A percentile compares a stretch with the other conserved stretches of the same genome.
Conservation (phyloP, 768 basidiomycete species). For the Boletus eberwhitei region DNA sequence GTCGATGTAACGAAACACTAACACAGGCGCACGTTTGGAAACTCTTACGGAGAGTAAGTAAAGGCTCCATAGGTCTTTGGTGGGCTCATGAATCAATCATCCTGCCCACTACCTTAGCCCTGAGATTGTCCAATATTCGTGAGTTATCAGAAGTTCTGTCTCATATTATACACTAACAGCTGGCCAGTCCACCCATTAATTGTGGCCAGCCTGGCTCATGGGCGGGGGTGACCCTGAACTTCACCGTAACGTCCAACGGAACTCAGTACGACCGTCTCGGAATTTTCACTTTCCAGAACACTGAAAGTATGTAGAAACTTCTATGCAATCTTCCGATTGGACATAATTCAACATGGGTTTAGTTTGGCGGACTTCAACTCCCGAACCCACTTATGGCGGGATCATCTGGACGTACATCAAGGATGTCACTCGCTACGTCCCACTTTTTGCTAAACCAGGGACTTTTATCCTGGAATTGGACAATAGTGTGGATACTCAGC, state of each 20-base stretch:
- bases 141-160: slow-evolving; percentile 14
- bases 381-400: slow-evolving; percentile 66
- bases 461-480: slow-evolving; percentile 72
- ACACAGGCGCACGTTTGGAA: slow-evolving; percentile 64
- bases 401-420: slow-evolving; percentile 79
- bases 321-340: background rate
- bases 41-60: slow-evolving; percentile 64
- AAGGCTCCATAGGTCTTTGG: background rate
- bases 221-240: slow-evolving; percentile 72
- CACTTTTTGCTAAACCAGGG: slow-evolving; percentile 65
- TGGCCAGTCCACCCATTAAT: slow-evolving; percentile 60
- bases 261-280: slow-evolving; percentile 73
- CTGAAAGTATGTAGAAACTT: slow-evolving; percentile 55
- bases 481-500: slow-evolving; percentile 55
- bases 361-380: slow-evolving; percentile 83
- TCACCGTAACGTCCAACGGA: slow-evolving; percentile 75
- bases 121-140: slow-evolving; percentile 63
- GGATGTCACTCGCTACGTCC: slow-evolving; percentile 70
- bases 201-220: slow-evolving; percentile 71
- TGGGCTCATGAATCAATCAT: background rate
- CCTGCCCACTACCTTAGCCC: slow-evolving; percentile 37
- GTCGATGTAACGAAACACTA: background rate
- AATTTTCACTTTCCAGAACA: slow-evolving; percentile 72
- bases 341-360: background rate
- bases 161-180: background rate